These are phyloP conservation scores for Penicillium crustosum DNA, from an alignment of 2,329 filamentous ascomycete genomes.

Conservation along the genomic window DNA sequence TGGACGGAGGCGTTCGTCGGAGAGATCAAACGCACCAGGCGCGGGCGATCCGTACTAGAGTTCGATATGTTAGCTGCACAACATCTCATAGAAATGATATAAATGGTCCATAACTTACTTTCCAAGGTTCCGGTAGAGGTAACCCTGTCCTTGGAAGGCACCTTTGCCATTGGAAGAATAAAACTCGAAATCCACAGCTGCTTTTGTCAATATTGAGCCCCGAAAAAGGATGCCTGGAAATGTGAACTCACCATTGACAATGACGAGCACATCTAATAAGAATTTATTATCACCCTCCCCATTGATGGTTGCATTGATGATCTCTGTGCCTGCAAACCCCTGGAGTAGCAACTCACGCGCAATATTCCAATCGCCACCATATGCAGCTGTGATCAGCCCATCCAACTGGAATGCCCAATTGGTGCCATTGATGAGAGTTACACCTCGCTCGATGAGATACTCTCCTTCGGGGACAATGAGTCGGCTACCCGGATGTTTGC, in stretches of 20 bases:
- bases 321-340: constrained; percentile 28
- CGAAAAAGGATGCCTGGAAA: neutral
- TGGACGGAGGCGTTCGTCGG: constrained; percentile 30
- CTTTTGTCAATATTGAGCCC: neutral
- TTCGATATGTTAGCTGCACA: neutral
- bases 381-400: constrained; percentile 35
- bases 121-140: constrained; percentile 31
- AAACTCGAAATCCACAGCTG: constrained; percentile 38
- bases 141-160: constrained; percentile 40
- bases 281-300: constrained; percentile 36
- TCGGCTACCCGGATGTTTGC: constrained; percentile 22
- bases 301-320: constrained; percentile 34
- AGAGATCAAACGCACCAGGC: constrained; percentile 27
- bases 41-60: constrained; percentile 19
- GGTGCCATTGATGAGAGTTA: constrained; percentile 32
- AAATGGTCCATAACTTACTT: constrained; percentile 21
- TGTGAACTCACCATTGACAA: constrained; percentile 29
- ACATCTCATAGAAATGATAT: neutral
- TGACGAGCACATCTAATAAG: constrained; percentile 31
- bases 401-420: constrained; percentile 39
- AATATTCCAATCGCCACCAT: constrained; percentile 31
- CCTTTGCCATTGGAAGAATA: constrained; percentile 37
- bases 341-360: constrained; percentile 32
- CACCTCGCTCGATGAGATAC: constrained; percentile 28
- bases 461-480: constrained; percentile 31